Percentiles rank a stretch among this genome's conserved stretches.
phyloP scores from a whole-genome alignment of 2,329 filamentous ascomycete species.

The Diaporthe helianthi region DNA sequence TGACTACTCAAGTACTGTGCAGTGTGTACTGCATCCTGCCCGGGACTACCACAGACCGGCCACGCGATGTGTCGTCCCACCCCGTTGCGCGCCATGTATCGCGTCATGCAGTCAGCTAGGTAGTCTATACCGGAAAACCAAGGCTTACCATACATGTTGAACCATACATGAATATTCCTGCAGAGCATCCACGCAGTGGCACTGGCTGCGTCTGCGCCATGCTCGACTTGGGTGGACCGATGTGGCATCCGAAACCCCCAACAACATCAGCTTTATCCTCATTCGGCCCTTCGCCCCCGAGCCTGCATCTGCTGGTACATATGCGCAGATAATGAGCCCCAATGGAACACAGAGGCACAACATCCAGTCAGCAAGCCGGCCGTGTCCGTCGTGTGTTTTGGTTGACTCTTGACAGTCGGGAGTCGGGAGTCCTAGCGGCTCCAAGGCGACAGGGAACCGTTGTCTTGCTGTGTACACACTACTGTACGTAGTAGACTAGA shows the following conservation, averaged over 20 bases:
- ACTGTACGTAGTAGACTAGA: no score
- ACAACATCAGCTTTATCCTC: slow-evolving; percentile 10
- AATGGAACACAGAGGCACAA: neutral
- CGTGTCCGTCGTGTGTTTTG: slow-evolving; percentile 5
- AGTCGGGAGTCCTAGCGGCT: neutral
- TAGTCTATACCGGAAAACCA: neutral
- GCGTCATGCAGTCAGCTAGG: slow-evolving; percentile 22
- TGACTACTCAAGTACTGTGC: no score
- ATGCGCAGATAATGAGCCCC: slow-evolving; percentile 12
- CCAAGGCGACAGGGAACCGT: slow-evolving; percentile 9
- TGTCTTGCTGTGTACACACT: slow-evolving; percentile 2
- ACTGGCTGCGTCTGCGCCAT: slow-evolving; percentile 5
- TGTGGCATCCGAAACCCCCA: slow-evolving; percentile 7
- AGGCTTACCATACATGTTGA: neutral
- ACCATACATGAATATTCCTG: slow-evolving; percentile 10
- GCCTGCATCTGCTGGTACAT: slow-evolving; percentile 20
- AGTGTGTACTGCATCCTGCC: neutral
- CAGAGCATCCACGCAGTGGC: slow-evolving; percentile 1
- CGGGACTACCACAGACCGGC: neutral
- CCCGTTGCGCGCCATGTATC: slow-evolving; percentile 7
- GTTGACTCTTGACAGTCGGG: neutral
- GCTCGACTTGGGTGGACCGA: slow-evolving; percentile 25
- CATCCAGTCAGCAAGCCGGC: neutral
- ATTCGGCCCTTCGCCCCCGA: slow-evolving; percentile 18
- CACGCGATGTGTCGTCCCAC: neutral